Percentiles rank a stretch among this genome's conserved stretches.
phyloP scores from a whole-genome alignment of 106 monocot species.

The Acanthochlamys bracteata region DNA sequence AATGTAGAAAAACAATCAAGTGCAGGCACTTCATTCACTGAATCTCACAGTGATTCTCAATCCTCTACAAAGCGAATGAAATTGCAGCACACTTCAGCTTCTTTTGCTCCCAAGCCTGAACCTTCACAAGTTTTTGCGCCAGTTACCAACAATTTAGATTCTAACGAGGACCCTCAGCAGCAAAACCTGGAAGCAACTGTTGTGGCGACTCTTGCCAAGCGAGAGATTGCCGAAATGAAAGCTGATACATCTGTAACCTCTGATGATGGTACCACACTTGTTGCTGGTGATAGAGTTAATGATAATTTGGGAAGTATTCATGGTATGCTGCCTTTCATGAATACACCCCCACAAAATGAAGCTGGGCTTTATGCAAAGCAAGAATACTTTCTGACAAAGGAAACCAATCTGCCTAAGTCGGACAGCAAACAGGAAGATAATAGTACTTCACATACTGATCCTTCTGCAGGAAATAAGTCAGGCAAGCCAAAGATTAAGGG shows the following conservation, averaged over 20 bases:
- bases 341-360: conserved; percentile 23
- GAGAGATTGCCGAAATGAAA: conserved; percentile 38
- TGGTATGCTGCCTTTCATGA: conserved; percentile 8
- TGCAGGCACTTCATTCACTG: conserved; percentile 14
- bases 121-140: conserved; percentile 28
- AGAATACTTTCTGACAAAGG: conserved; percentile 37
- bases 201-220: conserved; percentile 10
- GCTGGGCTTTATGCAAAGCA: conserved; percentile 28
- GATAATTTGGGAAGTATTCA: conserved; percentile 13
- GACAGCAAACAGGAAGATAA: conserved; percentile 53
- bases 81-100: conserved; percentile 29
- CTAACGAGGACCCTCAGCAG: conserved; percentile 18
- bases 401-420: conserved; percentile 20
- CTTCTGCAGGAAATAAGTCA: conserved; percentile 56
- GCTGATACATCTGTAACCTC: conserved; percentile 23
- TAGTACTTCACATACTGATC: conserved; percentile 28
- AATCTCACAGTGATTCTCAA: conserved; percentile 41
- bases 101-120: conserved; percentile 32
- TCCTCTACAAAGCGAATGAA: conserved; percentile 57
- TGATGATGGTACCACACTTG: conserved; percentile 13
- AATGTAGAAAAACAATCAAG: conserved; percentile 24
- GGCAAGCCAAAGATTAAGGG: conserved; percentile 99
- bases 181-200: not conserved
- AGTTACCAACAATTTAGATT: conserved; percentile 21
- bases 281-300: conserved; percentile 19